phyloP scores from a whole-genome alignment of 2,329 filamentous ascomycete genomes.

The Monosporascus sp. region DNA sequence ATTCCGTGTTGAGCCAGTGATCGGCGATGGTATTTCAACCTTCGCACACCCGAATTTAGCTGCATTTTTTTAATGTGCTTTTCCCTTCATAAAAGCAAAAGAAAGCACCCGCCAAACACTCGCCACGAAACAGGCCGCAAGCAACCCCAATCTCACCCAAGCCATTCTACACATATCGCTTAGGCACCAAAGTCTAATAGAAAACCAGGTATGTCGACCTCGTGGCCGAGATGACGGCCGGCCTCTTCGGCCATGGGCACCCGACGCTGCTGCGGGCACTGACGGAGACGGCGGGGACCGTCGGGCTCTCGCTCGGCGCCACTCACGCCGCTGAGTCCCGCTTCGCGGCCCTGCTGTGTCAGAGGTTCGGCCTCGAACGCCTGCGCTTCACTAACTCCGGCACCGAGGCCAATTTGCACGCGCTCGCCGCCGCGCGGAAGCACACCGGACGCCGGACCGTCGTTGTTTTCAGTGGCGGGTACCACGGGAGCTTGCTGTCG shows the following conservation, averaged over 20 bases:
- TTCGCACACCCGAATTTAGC: too few species aligned
- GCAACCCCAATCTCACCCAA: too few species aligned
- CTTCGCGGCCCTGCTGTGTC: conserved; percentile 45
- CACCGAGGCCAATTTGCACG: conserved; percentile 59
- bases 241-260: conserved; percentile 61
- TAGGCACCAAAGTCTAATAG: neutral
- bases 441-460: conserved; percentile 41
- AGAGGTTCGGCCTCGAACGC: conserved; percentile 49
- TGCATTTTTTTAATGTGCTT: too few species aligned
- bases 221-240: conserved; percentile 58
- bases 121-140: too few species aligned
- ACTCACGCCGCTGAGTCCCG: conserved; percentile 46
- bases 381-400: conserved; percentile 61
- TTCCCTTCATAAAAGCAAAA: too few species aligned
- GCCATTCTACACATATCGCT: too few species aligned
- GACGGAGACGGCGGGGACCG: conserved; percentile 31
- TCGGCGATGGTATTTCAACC: too few species aligned
- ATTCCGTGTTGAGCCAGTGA: too few species aligned
- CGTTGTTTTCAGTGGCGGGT: conserved; percentile 44
- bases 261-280: conserved; percentile 34
- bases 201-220: conserved; percentile 51
- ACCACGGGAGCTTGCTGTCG: conserved; percentile 49
- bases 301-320: conserved; percentile 52
- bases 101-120: too few species aligned
- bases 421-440: conserved; percentile 46